These are phyloP conservation scores for Phytophthora constricta DNA, from an alignment of 352 stramenopile species.

Conservation along the genomic window DNA sequence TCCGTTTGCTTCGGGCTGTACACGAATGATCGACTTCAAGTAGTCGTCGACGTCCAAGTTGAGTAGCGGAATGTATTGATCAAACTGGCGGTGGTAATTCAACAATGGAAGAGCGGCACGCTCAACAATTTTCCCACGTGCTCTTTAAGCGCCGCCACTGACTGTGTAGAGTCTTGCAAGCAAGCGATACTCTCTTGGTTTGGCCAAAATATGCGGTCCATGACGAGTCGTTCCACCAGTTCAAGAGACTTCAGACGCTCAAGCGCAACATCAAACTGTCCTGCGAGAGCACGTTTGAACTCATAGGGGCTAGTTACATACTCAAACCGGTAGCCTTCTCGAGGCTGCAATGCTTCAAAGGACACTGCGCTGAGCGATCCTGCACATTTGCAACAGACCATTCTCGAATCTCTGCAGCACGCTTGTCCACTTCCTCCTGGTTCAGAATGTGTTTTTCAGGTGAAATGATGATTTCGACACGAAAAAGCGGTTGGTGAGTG, in stretches of 20 bases:
- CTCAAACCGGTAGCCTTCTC: slow-evolving; percentile 73
- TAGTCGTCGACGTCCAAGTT: slow-evolving; percentile 92
- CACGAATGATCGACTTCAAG: slow-evolving; percentile 66
- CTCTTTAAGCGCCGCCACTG: slow-evolving; percentile 59
- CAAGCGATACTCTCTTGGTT: slow-evolving; percentile 92
- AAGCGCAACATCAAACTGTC: slow-evolving; percentile 86
- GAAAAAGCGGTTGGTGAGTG: slow-evolving; percentile 72
- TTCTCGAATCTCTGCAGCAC: slow-evolving; percentile 63
- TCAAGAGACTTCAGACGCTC: slow-evolving; percentile 86
- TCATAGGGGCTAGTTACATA: slow-evolving; percentile 72
- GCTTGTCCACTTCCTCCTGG: slow-evolving; percentile 53
- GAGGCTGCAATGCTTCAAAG: slow-evolving; percentile 53
- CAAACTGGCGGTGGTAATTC: slow-evolving; percentile 84
- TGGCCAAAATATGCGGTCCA: slow-evolving; percentile 96
- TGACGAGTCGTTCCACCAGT: slow-evolving; percentile 92
- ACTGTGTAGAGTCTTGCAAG: slow-evolving; percentile 70
- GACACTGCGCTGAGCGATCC: slow-evolving; percentile 58
- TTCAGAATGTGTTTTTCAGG: slow-evolving; percentile 62
- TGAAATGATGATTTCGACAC: slow-evolving; percentile 77
- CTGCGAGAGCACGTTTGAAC: slow-evolving; percentile 74
- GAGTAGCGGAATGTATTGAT: slow-evolving; percentile 88
- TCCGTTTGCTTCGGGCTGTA: slow-evolving; percentile 36
- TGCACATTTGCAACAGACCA: slow-evolving; percentile 65
- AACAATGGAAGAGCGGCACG: slow-evolving; percentile 62
- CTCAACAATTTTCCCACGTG: slow-evolving; percentile 58